Evolutionary conservation across 169 alveolate species (phyloP), one percentile per base, ranked within the genome.

Genomic region (Eimeria praecox): DNA sequence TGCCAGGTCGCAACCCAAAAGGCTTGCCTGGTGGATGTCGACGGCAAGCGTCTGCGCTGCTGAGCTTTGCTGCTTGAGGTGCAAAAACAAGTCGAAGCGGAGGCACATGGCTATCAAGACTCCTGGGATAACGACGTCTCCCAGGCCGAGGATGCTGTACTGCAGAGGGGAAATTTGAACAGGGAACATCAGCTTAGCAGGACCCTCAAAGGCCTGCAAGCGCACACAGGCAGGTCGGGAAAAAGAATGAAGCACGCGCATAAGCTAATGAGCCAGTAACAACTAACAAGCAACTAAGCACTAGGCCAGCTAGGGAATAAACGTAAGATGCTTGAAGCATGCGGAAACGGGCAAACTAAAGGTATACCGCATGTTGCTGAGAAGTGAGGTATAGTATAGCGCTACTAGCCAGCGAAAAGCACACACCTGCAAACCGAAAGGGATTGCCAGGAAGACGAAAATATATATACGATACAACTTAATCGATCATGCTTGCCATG

Each of bases 71-170:
- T 89, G 94, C 86, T 91, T 87, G 10, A 46, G 64, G 94, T 95
- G 54, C 73, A 96, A 80, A 54, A 24, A 75, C 82, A 73, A 52
- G 56, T 95, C 99, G 95, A 97, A 98, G 96, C 99, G 97, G 80
- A 99, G 96, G 82, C 99, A 97, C 89, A 99, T 94, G 52, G 99
- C 97, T 64, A 99, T 98, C 94, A 98, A 98, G 30, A 99, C 97
- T 18, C 99, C 99, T 40, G 99, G 99, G 38, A 99, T 97, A 22
- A 99, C 99, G 94, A 99, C 98, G 95, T 99, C 99, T 20, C 99
- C 99, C 35, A 99, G 96, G 35, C 99, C 99, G 35, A 99, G 97
- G 95, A 99, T 98, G 78, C 98, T 97, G 94, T 97, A 97, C 94
- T 96, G 95, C 97, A 97, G 93, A 71, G 98, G 98, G 85, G 96